phyloP scores from a whole-genome alignment of 2,329 filamentous ascomycete species.

The Penicillium capsulatum region DNA sequence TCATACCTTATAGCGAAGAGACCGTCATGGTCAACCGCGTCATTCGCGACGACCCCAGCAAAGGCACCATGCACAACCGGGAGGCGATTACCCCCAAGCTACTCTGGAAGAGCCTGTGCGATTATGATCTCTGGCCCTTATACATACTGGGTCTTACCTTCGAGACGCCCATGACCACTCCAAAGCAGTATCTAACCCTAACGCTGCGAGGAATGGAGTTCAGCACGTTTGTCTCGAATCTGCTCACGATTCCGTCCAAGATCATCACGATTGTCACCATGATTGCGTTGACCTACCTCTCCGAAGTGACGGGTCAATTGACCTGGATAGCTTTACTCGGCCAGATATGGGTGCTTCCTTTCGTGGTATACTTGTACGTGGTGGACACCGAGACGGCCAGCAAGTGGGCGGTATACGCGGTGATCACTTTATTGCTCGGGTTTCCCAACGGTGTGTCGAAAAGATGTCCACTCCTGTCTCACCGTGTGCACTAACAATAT shows the following conservation, averaged over 20 bases:
- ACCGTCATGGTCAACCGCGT: constrained; percentile 63
- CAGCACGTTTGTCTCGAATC: constrained; percentile 53
- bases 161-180: constrained; percentile 27
- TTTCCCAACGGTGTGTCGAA: constrained; percentile 45
- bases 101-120: constrained; percentile 48
- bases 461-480: neutral
- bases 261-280: constrained; percentile 46
- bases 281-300: constrained; percentile 27
- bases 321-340: constrained; percentile 46
- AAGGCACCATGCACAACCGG: constrained; percentile 55
- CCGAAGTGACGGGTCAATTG: constrained; percentile 29
- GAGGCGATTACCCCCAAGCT: constrained; percentile 47
- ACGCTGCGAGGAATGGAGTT: constrained; percentile 50
- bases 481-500: constrained; percentile 1
- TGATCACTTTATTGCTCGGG: constrained; percentile 51
- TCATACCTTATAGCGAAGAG: constrained; percentile 57
- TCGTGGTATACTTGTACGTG: constrained; percentile 43
- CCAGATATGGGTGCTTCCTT: constrained; percentile 51
- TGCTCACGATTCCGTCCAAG: constrained; percentile 54
- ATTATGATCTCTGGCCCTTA: constrained; percentile 55
- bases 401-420: constrained; percentile 50
- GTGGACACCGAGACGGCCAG: constrained; percentile 43
- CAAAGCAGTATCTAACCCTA: constrained; percentile 32
- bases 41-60: constrained; percentile 50
- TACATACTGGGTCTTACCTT: constrained; percentile 46